phyloP scores from a whole-genome alignment of 2,329 filamentous ascomycete genomes.

The Cadophora gregata region DNA sequence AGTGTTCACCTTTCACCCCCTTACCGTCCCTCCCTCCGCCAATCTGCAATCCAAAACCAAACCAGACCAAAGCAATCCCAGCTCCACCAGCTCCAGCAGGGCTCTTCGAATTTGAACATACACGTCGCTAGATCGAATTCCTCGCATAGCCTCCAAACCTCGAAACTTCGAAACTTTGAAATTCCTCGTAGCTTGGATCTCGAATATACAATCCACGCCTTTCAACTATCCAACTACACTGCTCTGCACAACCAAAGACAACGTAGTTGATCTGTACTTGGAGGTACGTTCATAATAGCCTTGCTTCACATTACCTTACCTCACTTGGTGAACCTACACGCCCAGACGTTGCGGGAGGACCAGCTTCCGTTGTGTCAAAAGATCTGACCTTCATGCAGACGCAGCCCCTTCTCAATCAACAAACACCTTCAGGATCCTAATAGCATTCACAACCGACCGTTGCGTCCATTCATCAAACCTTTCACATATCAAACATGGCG shows the following conservation, averaged over 20 bases:
- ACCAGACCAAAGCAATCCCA: background rate
- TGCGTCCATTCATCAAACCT: conserved; percentile 26
- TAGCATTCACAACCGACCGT: conserved; percentile 20
- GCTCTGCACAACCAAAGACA: conserved; percentile 12
- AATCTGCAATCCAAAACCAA: background rate
- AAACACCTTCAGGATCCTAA: conserved; percentile 32
- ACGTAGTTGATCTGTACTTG: conserved; percentile 7
- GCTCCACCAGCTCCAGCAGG: background rate
- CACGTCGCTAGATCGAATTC: background rate
- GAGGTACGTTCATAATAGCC: conserved; percentile 24
- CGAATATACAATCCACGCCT: conserved; percentile 2
- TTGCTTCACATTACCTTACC: conserved; percentile 23
- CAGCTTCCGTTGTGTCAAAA: conserved; percentile 41
- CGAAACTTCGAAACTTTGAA: no score
- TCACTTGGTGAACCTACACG: conserved; percentile 21
- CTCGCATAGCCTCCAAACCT: no score
- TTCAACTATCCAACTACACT: background rate
- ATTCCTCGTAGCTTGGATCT: conserved; percentile 13
- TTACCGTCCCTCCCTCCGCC: background rate
- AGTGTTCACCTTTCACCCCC: conserved; percentile 6
- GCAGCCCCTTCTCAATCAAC: conserved; percentile 30
- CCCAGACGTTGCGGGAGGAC: conserved; percentile 30
- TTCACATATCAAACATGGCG: conserved; percentile 61
- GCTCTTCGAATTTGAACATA: background rate
- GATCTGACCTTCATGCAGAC: conserved; percentile 40